Evolutionary conservation across 306 rosid species (phyloP), one percentile per base, ranked within the genome.

Genomic region (Prunus dulcis): DNA sequence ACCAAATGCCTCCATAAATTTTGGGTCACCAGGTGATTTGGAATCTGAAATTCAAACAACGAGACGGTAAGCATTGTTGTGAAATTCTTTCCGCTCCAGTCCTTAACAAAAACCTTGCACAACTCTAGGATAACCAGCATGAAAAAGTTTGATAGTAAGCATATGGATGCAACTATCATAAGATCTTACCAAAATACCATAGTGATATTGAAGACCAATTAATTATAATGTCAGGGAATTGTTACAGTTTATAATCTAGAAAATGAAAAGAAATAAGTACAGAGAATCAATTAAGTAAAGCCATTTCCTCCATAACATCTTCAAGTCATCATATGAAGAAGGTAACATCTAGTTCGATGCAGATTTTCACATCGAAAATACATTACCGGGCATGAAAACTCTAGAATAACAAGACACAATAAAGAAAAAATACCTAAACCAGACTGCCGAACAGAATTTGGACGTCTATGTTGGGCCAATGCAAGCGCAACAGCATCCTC

Each of bases 401-500:
- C 15, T 3, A 38, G 22, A 60, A 47, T 27, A 67, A 75, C 64
- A 30, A 10, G 34, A 69, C 46, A 62, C 27, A 64, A 28, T 15
- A 30, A 82, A 55, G 61, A 61, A 72, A 66, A 66, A 18, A 65
- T 83, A 92, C 96, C 97, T 74, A 82, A 82, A 70, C 53, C 30
- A 13, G 91, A 78, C 80, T 89, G 97, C 41, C 88, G 87, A 83
- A 87, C 82, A 66, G 79, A 86, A 86, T 87, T 88, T 34, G 92
- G 85, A 49, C 93, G 90, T 75, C 93, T 86, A 49, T 83, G 89
- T 61, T 86, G 93, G 74, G 98, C 88, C 79, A 92, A 81, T 49
- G 98, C 96, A 78, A 96, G 93, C 51, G 79, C 90, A 67, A 91
- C 88, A 65, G 98, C 98, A 86, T 96, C 97, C 89, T 96, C 99